Conservation (phyloP, 176 grass and related monocot genomes). For the Saccharum officinarum region DNA sequence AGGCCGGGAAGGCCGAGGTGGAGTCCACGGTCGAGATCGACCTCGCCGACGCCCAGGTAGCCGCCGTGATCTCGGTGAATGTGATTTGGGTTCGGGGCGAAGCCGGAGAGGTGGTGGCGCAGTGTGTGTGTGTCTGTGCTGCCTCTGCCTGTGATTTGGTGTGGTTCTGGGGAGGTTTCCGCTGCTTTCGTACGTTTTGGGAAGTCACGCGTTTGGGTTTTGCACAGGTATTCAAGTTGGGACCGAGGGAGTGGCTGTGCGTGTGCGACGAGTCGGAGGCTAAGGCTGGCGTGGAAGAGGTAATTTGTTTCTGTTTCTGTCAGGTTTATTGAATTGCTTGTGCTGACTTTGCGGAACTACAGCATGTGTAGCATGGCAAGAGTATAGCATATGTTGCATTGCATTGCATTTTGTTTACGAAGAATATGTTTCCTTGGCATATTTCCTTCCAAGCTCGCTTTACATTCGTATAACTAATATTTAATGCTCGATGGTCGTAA, state of each 20-base stretch:
- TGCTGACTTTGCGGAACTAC: neutral
- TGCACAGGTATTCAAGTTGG: constrained; percentile 76
- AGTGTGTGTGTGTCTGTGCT: neutral
- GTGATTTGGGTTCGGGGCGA: constrained; percentile 28
- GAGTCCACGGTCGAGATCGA: constrained; percentile 50
- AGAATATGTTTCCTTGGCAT: neutral
- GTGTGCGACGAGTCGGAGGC: constrained; percentile 57
- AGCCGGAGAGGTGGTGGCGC: neutral
- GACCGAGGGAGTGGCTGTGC: constrained; percentile 67
- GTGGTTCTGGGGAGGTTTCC: neutral
- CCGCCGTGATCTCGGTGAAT: constrained; percentile 24
- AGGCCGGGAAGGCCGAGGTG: neutral
- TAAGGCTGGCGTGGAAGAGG: constrained; percentile 61
- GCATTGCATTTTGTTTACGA: neutral
- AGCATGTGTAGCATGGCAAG: neutral
- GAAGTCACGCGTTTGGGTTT: constrained; percentile 10
- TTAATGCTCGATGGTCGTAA: neutral
- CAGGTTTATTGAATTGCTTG: neutral
- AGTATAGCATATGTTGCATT: neutral
- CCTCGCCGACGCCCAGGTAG: constrained; percentile 73
- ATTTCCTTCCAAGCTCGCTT: neutral
- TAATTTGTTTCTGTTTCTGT: constrained; percentile 17
- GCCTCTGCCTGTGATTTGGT: neutral
- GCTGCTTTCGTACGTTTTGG: neutral
- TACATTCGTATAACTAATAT: neutral